Conservation (phyloP, 306 rosid genomes). For the Prunus padus region DNA sequence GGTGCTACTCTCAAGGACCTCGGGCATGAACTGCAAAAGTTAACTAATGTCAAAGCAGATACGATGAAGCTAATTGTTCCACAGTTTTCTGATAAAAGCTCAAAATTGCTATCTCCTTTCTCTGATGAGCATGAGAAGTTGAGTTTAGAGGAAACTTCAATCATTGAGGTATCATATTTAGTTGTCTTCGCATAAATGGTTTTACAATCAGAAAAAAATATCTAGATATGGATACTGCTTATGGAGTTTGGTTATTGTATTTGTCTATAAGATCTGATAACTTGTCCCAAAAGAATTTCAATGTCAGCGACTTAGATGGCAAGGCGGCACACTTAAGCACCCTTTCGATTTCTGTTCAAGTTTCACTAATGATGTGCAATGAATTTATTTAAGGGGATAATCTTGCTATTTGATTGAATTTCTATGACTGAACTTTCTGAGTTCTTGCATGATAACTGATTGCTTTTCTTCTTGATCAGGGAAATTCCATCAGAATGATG, state of each 20-base stretch:
- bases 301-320: background rate
- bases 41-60: slow-evolving; percentile 64
- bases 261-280: background rate
- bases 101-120: slow-evolving; percentile 74
- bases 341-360: background rate
- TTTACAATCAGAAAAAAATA: background rate
- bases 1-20: slow-evolving; percentile 68
- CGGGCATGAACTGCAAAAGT: slow-evolving; percentile 61
- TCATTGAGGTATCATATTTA: slow-evolving; percentile 52
- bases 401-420: background rate
- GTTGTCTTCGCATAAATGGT: background rate
- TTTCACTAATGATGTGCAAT: background rate
- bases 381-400: background rate
- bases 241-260: background rate
- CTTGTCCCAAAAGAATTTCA: background rate
- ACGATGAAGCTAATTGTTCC: slow-evolving; percentile 87
- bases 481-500: slow-evolving; percentile 82
- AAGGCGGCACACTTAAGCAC: background rate
- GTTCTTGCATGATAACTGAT: slow-evolving; percentile 10
- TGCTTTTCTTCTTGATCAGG: slow-evolving; percentile 40
- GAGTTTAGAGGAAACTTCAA: slow-evolving; percentile 59
- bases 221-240: background rate
- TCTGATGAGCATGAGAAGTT: slow-evolving; percentile 62
- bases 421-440: background rate
- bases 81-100: slow-evolving; percentile 42